A percentile compares a stretch with the other conserved stretches of the same genome.
Conservation (phyloP, 495 filamentous ascomycete species). For the Penicillium cataractarum region DNA sequence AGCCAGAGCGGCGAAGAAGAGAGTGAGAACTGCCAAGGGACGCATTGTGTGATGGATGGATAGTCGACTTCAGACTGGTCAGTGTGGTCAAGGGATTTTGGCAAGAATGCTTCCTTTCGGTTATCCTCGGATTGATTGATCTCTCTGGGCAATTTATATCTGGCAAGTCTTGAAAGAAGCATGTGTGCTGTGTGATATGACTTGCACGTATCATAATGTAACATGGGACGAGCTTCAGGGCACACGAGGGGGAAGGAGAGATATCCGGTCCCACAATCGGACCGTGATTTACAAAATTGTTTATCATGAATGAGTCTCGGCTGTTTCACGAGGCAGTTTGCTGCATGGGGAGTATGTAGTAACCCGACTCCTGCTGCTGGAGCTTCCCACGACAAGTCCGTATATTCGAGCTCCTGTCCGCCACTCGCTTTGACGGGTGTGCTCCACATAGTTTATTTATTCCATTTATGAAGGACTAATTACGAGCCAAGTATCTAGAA, state of each 20-base stretch:
- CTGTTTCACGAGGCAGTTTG: neutral
- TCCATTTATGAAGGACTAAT: too few relatives aligned
- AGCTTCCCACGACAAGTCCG: too few relatives aligned
- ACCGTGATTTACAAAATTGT: neutral
- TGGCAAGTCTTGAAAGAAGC: neutral
- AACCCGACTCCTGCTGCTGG: neutral
- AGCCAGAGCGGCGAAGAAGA: slow-evolving; percentile 8
- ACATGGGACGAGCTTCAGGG: neutral
- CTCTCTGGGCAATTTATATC: neutral
- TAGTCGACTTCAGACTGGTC: neutral
- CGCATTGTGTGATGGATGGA: slow-evolving; percentile 2
- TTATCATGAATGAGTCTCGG: neutral
- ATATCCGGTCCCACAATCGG: neutral
- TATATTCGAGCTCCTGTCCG: neutral
- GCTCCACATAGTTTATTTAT: neutral
- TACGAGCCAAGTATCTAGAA: too few relatives aligned
- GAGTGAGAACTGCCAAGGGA: neutral
- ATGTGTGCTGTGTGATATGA: neutral
- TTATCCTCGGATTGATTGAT: too few relatives aligned
- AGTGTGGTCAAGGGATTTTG: too few relatives aligned
- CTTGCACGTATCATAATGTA: neutral
- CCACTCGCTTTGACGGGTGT: neutral
- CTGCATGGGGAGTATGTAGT: neutral
- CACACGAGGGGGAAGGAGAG: neutral
- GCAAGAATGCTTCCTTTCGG: neutral